A percentile compares a stretch with the other conserved stretches of the same genome.
Evolutionary conservation across 2,329 filamentous ascomycete genomes (phyloP).

Genomic region (Ascochyta rabiei): DNA sequence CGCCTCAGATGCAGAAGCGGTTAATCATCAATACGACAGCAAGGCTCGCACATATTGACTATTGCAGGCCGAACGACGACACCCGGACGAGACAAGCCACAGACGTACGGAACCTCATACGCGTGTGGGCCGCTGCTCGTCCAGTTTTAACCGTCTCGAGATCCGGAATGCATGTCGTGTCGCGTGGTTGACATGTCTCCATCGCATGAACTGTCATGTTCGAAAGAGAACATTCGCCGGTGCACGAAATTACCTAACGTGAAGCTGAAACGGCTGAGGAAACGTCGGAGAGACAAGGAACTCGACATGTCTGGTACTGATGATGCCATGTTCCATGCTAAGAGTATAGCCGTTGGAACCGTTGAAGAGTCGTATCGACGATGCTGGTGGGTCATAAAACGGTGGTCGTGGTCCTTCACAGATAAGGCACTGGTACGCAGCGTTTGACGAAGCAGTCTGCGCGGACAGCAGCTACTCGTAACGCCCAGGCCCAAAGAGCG

Average conservation of each 20-base stretch:
- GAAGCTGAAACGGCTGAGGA: constrained; percentile 15
- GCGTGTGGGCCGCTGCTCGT: constrained; percentile 11
- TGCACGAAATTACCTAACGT: constrained; percentile 3
- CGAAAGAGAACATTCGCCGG: constrained; percentile 9
- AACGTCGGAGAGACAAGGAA: constrained; percentile 7
- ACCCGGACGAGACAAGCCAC: constrained; percentile 6
- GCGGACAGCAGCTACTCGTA: neutral
- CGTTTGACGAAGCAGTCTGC: neutral
- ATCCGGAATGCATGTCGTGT: constrained; percentile 8
- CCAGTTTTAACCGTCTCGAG: constrained; percentile 10
- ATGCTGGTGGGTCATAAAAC: constrained; percentile 7
- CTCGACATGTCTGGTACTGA: constrained; percentile 6
- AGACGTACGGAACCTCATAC: constrained; percentile 7
- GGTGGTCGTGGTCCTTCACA: neutral
- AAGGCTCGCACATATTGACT: neutral
- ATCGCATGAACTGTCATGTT: constrained; percentile 16
- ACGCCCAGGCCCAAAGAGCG: neutral
- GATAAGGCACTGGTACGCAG: neutral
- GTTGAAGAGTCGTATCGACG: constrained; percentile 1
- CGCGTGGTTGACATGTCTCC: constrained; percentile 14
- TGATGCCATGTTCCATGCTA: constrained; percentile 8
- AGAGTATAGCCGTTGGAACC: constrained; percentile 6
- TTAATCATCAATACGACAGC: neutral
- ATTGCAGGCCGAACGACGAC: constrained; percentile 2
- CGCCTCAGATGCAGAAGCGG: neutral